Evolutionary conservation across 2,329 filamentous ascomycete genomes (phyloP).

Genomic region (Cytospora piceicola): DNA sequence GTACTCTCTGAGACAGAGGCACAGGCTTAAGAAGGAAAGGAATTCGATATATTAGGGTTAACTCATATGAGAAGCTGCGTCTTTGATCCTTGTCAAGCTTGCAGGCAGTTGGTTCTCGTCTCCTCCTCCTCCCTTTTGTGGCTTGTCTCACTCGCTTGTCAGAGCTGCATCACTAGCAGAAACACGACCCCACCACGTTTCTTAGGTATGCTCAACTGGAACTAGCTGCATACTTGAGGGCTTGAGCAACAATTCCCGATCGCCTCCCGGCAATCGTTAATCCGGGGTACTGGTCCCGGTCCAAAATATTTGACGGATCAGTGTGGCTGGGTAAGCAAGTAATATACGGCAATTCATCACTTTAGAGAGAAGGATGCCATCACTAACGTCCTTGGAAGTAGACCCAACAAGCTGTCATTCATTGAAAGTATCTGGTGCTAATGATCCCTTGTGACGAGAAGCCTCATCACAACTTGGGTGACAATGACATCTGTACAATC

Average conservation of each 20-base stretch:
- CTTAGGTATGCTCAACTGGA: background rate
- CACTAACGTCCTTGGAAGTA: background rate
- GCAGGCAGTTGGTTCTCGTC: background rate
- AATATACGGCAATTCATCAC: background rate
- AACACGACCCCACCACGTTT: background rate
- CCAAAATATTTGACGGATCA: background rate
- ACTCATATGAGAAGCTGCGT: constrained; percentile 10
- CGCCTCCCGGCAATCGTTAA: background rate
- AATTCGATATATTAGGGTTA: background rate
- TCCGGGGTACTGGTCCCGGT: background rate
- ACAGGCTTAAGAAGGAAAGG: constrained; percentile 1
- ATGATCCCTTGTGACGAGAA: background rate
- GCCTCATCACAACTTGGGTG: background rate
- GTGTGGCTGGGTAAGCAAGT: background rate
- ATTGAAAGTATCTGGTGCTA: background rate
- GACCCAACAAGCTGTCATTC: background rate
- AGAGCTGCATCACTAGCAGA: background rate
- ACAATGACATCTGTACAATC: background rate
- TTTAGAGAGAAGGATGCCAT: background rate
- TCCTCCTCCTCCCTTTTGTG: background rate
- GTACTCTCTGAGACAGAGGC: constrained; percentile 7
- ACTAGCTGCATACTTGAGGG: background rate
- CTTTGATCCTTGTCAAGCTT: background rate
- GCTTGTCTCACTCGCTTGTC: constrained; percentile 2
- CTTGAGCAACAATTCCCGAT: background rate